A percentile compares a stretch with the other conserved stretches of the same genome.
phyloP scores from a whole-genome alignment of 2,329 filamentous ascomycete species.

The Onygenales sp. region DNA sequence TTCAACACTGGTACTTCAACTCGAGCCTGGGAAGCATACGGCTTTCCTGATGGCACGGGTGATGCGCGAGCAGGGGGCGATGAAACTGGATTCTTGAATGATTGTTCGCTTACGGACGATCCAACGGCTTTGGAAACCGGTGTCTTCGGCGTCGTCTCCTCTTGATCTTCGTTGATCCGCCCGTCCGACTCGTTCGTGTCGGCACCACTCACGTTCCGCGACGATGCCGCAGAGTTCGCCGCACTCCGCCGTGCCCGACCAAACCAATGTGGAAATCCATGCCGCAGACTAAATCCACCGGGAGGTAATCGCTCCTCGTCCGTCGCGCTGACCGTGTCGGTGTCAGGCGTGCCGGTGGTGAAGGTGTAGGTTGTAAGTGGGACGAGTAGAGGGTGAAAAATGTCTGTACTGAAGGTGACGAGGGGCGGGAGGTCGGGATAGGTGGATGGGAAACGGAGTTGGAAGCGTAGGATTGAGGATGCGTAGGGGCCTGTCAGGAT shows the following conservation, averaged over 20 bases:
- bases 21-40: background rate
- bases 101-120: background rate
- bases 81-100: background rate
- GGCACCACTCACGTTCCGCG: constrained; percentile 36
- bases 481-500: constrained; percentile 66
- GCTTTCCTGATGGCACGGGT: constrained; percentile 10
- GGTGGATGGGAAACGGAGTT: constrained; percentile 72
- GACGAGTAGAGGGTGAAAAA: constrained; percentile 89
- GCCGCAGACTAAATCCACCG: constrained; percentile 78
- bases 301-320: constrained; percentile 78
- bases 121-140: background rate
- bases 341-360: constrained; percentile 65
- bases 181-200: constrained; percentile 13
- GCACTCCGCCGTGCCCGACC: constrained; percentile 44
- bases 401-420: constrained; percentile 81
- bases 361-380: constrained; percentile 93
- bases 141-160: constrained; percentile 5
- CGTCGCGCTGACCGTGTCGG: constrained; percentile 70
- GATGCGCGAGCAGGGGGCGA: constrained; percentile 4
- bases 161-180: background rate
- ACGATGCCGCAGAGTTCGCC: constrained; percentile 23
- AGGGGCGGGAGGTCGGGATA: constrained; percentile 75
- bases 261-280: constrained; percentile 90
- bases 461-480: constrained; percentile 77
- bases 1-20: constrained; percentile 49